Evolutionary conservation across 1,139 yeast species (phyloP), one percentile per base, ranked within the genome.

Genomic region (Zygoascus meyerae): DNA sequence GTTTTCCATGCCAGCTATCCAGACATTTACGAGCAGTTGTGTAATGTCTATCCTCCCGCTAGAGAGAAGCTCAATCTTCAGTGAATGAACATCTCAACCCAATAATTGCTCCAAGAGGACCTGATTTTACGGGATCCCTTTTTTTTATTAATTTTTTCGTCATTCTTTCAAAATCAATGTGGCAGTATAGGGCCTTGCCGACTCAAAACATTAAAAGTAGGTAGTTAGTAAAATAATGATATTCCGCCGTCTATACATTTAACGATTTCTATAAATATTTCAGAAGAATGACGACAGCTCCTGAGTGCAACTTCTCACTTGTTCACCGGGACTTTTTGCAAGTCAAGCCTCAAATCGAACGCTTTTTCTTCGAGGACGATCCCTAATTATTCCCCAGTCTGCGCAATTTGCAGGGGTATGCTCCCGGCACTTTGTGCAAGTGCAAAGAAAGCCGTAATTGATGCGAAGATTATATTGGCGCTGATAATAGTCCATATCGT

Each of bases 391-490:
- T 26, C 42, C 44, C 17, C 36, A 46, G 5, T 44, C 46, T 5
- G 40, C 42, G 3, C 47, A 41, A 14, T 44, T 45, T 12, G 33
- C 47, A 15, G 47, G 45, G 41, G 73, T 66, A 53, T 84, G 95
- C 5, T 67, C 68, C 56, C 76, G 74, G 64, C 95, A 86, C 52
- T 83, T 77, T 8, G 63, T 55, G 62, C 95, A 86, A 21, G 63
- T 67, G 63, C 95, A 86, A n/a, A 75, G 59, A 62, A 86, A 86
- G 4, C 95, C 95, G 87, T 89, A 86, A 57, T 83, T 81, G n/a
- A 80, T 79, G 48, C 90, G 68, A 44, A 86, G 68, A 53, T 77
- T 81, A 52, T 85, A 66, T 58, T 79, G 81, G 55, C 95, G 75
- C 53, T 80, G 79, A 40, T 73, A 76, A 6, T 81, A 77, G 2